phyloP scores from a whole-genome alignment of 2,329 filamentous ascomycete genomes.

The Chaetomium globosum region DNA sequence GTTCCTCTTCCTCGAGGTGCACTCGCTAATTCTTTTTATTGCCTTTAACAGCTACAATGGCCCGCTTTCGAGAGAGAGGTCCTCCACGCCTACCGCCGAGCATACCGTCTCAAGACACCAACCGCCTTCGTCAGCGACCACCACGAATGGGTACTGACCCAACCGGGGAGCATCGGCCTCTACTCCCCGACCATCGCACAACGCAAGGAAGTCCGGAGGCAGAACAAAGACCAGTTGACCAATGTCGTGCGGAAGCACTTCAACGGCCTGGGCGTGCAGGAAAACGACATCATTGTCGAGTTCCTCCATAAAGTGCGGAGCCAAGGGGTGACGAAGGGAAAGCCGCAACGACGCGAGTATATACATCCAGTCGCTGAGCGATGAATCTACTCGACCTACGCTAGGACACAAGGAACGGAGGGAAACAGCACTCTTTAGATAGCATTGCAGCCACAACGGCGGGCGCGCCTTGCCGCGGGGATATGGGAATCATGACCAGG shows the following conservation, averaged over 20 bases:
- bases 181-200: slow-evolving; percentile 77
- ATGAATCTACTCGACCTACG: neutral
- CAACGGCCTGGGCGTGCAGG: slow-evolving; percentile 75
- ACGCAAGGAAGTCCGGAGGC: slow-evolving; percentile 63
- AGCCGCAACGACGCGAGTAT: slow-evolving; percentile 38
- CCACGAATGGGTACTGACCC: slow-evolving; percentile 63
- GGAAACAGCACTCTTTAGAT: slow-evolving; percentile 19
- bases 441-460: neutral
- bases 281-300: slow-evolving; percentile 81
- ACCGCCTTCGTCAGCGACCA: slow-evolving; percentile 68
- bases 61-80: slow-evolving; percentile 65
- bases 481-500: neutral
- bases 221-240: slow-evolving; percentile 73
- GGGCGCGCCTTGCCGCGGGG: neutral
- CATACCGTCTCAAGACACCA: slow-evolving; percentile 71
- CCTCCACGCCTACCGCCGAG: slow-evolving; percentile 74
- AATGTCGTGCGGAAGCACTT: slow-evolving; percentile 78
- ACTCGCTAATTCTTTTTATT: slow-evolving; percentile 7
- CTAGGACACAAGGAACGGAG: neutral
- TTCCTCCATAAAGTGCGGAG: slow-evolving; percentile 72
- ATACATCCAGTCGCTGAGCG: slow-evolving; percentile 30
- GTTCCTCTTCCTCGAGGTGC: slow-evolving; percentile 26
- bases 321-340: slow-evolving; percentile 50
- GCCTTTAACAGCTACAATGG: slow-evolving; percentile 61
- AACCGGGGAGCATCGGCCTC: slow-evolving; percentile 65